Evolutionary conservation across 78 protist genomes (phyloP).

Genomic region (Polysphondylium violaceum): DNA sequence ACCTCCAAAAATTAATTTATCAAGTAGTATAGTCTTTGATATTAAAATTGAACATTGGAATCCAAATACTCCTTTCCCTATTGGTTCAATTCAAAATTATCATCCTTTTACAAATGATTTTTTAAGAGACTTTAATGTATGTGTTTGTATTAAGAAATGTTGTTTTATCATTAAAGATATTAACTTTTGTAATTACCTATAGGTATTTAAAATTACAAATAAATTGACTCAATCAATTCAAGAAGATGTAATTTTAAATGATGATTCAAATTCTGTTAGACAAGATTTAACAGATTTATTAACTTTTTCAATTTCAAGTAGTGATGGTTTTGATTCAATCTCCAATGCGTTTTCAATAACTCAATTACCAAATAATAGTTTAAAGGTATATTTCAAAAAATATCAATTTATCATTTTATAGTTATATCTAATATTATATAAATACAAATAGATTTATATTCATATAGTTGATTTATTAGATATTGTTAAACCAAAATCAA

Average conservation of each 20-base stretch:
- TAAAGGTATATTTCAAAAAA: too few relatives aligned
- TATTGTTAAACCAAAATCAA: neutral
- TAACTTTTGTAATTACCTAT: too few relatives aligned
- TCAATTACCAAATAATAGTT: slow-evolving; percentile 5
- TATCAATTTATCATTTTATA: too few relatives aligned
- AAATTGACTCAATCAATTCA: too few relatives aligned
- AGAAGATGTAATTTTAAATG: too few relatives aligned
- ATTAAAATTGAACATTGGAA: slow-evolving; percentile 2
- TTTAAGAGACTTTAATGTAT: slow-evolving; percentile 16
- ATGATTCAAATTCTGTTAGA: too few relatives aligned
- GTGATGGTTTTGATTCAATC: neutral
- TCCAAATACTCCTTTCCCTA: neutral
- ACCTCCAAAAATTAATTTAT: too few relatives aligned
- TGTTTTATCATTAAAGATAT: neutral
- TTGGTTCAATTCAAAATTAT: slow-evolving; percentile 1
- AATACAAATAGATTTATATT: too few relatives aligned
- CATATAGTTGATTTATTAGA: slow-evolving; percentile 37
- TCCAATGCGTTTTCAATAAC: slow-evolving; percentile 25
- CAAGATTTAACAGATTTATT: slow-evolving; percentile 14
- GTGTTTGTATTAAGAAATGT: slow-evolving; percentile 12
- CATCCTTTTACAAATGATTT: neutral
- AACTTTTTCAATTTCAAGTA: slow-evolving; percentile 50
- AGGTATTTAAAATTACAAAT: too few relatives aligned
- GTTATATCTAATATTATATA: too few relatives aligned
- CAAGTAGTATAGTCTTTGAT: slow-evolving; percentile 4